Evolutionary conservation across 176 grass and related monocot species (phyloP), one percentile per base, ranked within the genome.

Genomic region (Saccharum officinarum): DNA sequence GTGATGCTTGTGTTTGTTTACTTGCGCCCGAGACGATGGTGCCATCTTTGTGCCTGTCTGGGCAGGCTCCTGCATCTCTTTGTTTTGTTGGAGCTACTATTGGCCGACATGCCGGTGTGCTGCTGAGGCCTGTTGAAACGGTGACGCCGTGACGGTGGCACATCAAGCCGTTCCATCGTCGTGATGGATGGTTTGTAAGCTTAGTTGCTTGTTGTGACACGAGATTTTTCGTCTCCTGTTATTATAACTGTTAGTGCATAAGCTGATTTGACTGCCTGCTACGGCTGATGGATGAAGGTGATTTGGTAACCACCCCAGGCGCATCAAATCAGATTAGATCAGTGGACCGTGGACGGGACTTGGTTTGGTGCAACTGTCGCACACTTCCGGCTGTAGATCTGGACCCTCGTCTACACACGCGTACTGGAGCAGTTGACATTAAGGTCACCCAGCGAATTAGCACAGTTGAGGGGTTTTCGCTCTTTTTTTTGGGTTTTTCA

Each of bases 391-490:
- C 66, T 77, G 71, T 75, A 40, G 1, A 8, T 26, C 71, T 77
- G 78, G 77, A 83, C 34, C 74, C 28, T 79, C 67, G 38, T 57
- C 13, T 73, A 38, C 66, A 28, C 66, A 83, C 86, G 73, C 83
- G 40, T 72, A 34, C 26, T 55, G 31, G 30, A 13, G 44, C 9
- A 18, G 75, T 84, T 67, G 75, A 59, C 57, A 37, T 28, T 85
- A 81, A 33, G 36, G 47, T 80, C 47, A 61, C 82, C 49, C 16
- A n/a, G 34, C 67, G 36, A 71, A 39, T 69, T 13, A 70, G 54
- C 46, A 55, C 46, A 55, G 34, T 39, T 23, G 6, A 81, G 63
- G 4, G 13, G 8, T 8, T 49, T 23, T 54, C 37, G 16, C 54
- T 47, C 1, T 18, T 13, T 81, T 18, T 61, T 6, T n/a, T 2